Percentiles rank a stretch among this genome's conserved stretches.
Conservation (phyloP, 208 protist species). For the Trypanosoma mega region DNA sequence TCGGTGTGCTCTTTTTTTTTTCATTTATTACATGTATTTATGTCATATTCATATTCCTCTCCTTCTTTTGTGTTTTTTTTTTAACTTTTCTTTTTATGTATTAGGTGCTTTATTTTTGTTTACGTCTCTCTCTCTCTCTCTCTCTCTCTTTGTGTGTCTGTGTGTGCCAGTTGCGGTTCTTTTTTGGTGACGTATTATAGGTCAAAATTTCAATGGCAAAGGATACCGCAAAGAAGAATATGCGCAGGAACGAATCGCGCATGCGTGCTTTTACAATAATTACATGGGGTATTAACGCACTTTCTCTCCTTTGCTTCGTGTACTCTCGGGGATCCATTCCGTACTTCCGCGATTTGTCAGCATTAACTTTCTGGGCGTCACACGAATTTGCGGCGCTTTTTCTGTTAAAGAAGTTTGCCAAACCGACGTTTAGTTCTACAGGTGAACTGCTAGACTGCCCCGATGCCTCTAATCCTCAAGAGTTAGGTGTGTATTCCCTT, state of each 20-base stretch:
- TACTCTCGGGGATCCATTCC: constrained; percentile 65
- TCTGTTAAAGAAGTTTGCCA: constrained; percentile 53
- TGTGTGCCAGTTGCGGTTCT: too few species aligned
- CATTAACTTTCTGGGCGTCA: constrained; percentile 71
- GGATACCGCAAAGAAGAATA: constrained; percentile 86
- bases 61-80: too few species aligned
- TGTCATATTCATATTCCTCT: too few species aligned
- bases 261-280: constrained; percentile 74
- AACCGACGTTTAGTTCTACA: constrained; percentile 36
- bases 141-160: too few species aligned
- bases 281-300: constrained; percentile 55
- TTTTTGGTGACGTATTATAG: background rate
- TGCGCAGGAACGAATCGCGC: constrained; percentile 53
- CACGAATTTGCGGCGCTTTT: constrained; percentile 72
- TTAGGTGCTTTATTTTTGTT: too few species aligned
- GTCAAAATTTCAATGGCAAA: constrained; percentile 67
- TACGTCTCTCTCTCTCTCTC: too few species aligned
- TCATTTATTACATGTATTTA: too few species aligned
- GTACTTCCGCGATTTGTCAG: constrained; percentile 44
- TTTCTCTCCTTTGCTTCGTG: constrained; percentile 57
- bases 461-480: constrained; percentile 71
- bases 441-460: constrained; percentile 74
- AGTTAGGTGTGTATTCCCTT: constrained; percentile 78
- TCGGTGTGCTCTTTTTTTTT: too few species aligned
- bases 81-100: too few species aligned